Percentiles rank a stretch among this genome's conserved stretches.
phyloP scores from a whole-genome alignment of 768 basidiomycete genomes.

The Hebeloma cylindrosporum region DNA sequence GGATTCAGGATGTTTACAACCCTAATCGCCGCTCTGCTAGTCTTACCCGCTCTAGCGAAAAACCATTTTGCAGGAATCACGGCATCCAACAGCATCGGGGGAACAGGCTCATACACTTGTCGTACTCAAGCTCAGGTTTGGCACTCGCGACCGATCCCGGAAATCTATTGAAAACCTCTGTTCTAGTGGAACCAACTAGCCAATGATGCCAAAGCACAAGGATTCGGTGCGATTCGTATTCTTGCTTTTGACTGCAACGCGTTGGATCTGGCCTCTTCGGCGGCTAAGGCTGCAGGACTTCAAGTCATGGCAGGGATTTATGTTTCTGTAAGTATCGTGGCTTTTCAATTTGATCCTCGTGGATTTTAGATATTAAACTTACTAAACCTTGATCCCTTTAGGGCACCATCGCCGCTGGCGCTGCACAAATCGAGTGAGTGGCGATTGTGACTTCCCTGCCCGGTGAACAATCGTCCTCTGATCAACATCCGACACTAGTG shows the following conservation, averaged over 20 bases:
- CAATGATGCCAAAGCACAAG: constrained; percentile 28
- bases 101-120: constrained; percentile 29
- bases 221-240: constrained; percentile 37
- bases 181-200: constrained; percentile 39
- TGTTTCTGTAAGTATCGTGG: constrained; percentile 26
- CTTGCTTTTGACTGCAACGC: constrained; percentile 41
- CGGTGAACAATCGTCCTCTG: background rate
- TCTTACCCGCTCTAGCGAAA: constrained; percentile 20
- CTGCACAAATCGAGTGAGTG: constrained; percentile 30
- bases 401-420: constrained; percentile 32
- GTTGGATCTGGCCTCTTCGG: constrained; percentile 35
- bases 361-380: too few species aligned
- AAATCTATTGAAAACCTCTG: background rate
- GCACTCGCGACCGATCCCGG: background rate
- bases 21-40: constrained; percentile 7
- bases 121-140: constrained; percentile 38
- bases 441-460: too few species aligned
- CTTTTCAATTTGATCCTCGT: too few species aligned
- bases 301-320: constrained; percentile 38
- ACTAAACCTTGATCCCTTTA: too few species aligned
- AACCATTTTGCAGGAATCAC: constrained; percentile 35
- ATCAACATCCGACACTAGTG: too few species aligned
- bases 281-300: constrained; percentile 33
- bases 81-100: constrained; percentile 34
- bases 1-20: background rate